Conservation (phyloP, 495 filamentous ascomycete species). For the Penicillium flavigenum region DNA sequence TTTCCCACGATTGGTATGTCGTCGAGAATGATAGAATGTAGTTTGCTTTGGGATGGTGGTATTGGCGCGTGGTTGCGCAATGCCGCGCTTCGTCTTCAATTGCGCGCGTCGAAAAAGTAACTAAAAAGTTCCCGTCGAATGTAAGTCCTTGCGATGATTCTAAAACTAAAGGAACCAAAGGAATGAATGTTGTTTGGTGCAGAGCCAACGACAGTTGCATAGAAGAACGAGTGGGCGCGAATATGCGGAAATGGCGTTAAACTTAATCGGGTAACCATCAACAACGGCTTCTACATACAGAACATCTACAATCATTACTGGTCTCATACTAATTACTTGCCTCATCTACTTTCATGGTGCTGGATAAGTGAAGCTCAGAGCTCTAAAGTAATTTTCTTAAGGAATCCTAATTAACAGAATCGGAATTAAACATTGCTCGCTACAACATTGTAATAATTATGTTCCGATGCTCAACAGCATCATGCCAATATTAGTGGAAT, state of each 20-base stretch:
- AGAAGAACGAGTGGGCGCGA: constrained; percentile 25
- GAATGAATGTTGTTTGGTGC: neutral
- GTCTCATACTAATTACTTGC: neutral
- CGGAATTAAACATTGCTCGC: neutral
- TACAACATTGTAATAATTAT: neutral
- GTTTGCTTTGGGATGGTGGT: neutral
- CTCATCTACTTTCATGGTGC: neutral
- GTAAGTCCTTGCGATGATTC: neutral
- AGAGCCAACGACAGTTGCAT: constrained; percentile 1
- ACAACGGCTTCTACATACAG: constrained; percentile 11
- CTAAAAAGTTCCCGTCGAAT: neutral
- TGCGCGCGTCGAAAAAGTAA: neutral
- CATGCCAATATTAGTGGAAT: neutral
- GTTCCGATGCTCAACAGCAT: constrained; percentile 3
- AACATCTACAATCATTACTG: neutral
- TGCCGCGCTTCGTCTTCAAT: neutral
- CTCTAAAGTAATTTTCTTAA: neutral
- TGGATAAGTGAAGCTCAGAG: neutral
- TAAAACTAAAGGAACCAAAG: neutral
- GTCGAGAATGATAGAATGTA: neutral
- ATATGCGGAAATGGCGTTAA: constrained; percentile 18
- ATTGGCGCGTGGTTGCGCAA: neutral
- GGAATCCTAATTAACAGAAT: neutral
- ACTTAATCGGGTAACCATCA: constrained; percentile 27
- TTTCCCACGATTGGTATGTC: neutral